Base-by-base conservation (phyloP, 208 protist species). In the Leishmania aethiopica region DNA sequence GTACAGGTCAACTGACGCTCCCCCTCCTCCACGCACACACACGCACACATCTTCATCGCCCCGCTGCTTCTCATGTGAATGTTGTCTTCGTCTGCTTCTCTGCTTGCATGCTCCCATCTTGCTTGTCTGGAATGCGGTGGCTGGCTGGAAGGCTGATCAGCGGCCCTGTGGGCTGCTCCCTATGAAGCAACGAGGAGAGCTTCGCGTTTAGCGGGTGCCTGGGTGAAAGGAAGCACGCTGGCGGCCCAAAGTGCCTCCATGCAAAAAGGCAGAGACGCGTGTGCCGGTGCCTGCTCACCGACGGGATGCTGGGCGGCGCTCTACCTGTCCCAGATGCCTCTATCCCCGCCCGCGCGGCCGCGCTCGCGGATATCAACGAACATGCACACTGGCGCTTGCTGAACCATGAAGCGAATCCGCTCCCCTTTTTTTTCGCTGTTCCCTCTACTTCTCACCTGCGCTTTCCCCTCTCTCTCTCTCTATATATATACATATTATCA, bases 101-200 rank as follows among this genome's bases (percentile, higher is more conserved):
- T n/a, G 57, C 57, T 60, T 28, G 3, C 19, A 60, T n/a, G 55
- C n/a, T 8, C 55, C 22, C 55, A 15, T 28, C 55, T 28, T 28
- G 55, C 17, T 60, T 1, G 55, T 60, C 55, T 28, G 19, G 55
- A 62, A 11, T 7, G 57, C 57, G 6, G 15, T 62, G 57, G 25
- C 25, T 62, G 57, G 51, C 15, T 25, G 19, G 57, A 62, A 0
- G 57, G 57, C 57, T 32, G 57, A 62, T n/a, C 6, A 62, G 7
- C 57, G 0, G 4, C 25, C 3, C 6, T 32, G n/a, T n/a, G 25
- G 0, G 6, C 7, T 10, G 4, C 8, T 25, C 25, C 7, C 0
- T 62, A n/a, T 10, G 25, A n/a, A 0, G 25, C 57, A n/a, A 10
- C 8, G 25, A 62, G 57, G 25, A 62, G 25, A 62, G 1, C 11